Base-by-base conservation (phyloP, 768 basidiomycete species). In the Strobilomyces dryophilus region DNA sequence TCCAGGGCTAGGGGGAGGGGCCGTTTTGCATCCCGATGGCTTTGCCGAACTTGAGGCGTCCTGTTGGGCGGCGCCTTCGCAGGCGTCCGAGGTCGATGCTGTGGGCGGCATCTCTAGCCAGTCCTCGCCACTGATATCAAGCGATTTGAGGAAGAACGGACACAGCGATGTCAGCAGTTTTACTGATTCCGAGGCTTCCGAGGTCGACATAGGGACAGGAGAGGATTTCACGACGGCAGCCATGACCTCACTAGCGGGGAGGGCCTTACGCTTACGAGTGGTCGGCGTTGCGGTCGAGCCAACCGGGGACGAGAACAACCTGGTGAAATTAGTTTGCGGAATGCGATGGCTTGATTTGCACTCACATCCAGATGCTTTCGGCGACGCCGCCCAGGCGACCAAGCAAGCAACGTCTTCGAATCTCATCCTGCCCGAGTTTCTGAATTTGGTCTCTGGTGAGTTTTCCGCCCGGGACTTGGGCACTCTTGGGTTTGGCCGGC, bases 301-400 rank as follows among this genome's bases (percentile, higher is more conserved):
- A 7, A 71, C 66, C 3, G 87, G 81, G 18, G 78, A 80, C 3
- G 89, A 85, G 71, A 92, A 92, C 37, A 89, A 70, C 86, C 88
- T 65, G 34, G 48, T 10, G 12, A 24, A 6, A 29, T 52, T 9
- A 37, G 27, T 36, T 45, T 5, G 12, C 26, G 17, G 15, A 45
- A 51, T 1, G 27, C 4, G 21, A 45, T 1, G 50, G 3, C 9
- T 5, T 17, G 4, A 8, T 34, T 46, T 29, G 26, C 31, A 52
- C 84, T 67, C 56, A 88, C 91, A 92, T 91, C 88, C 90, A 92
- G 17, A 87, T 80, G 57, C 89, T 87, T 64, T 93, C 90, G n/a
- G 91, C 91, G 27, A 93, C 80, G 10, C 86, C 85, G 26, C 79
- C 78, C 8, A 93, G 77, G 18, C 91, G 82, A 46, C 90, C 90